A percentile compares a stretch with the other conserved stretches of the same genome.
Conservation (phyloP, 2,329 filamentous ascomycete genomes). For the Trichoderma semiorbis region DNA sequence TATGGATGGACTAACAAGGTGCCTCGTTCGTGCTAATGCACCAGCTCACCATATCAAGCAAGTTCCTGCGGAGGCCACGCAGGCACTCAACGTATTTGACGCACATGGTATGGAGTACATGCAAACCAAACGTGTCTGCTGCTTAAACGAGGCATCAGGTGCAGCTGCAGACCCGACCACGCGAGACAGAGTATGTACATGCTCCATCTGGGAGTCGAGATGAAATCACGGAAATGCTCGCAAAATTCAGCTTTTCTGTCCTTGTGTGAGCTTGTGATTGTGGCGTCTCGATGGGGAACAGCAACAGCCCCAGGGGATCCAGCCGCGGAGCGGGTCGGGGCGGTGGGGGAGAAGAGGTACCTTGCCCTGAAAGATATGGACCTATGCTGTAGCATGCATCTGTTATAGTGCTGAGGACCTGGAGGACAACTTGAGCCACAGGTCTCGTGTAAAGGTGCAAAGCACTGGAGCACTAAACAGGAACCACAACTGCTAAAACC, state of each 20-base stretch:
- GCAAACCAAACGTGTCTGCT: neutral
- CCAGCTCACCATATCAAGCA: neutral
- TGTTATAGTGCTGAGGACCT: neutral
- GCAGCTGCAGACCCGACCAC: neutral
- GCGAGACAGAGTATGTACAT: neutral
- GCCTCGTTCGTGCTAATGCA: neutral
- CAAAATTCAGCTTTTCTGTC: neutral
- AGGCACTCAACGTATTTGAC: neutral
- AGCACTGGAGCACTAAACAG: neutral
- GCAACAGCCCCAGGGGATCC: neutral
- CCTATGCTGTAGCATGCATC: neutral
- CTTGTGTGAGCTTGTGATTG: neutral
- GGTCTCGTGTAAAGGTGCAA: neutral
- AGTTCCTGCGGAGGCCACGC: neutral
- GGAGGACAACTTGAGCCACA: neutral
- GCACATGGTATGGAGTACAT: neutral
- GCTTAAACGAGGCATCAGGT: neutral
- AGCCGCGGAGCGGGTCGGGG: slow-evolving; percentile 5
- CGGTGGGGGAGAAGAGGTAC: neutral
- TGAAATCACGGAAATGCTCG: neutral
- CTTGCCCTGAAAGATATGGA: neutral
- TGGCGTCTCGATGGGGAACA: neutral
- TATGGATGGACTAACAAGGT: neutral
- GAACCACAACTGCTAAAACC: neutral
- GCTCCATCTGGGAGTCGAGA: neutral